A percentile compares a stretch with the other conserved stretches of the same genome.
Evolutionary conservation across 208 protist genomes (phyloP).

Genomic region (Borovskyia barvae): DNA sequence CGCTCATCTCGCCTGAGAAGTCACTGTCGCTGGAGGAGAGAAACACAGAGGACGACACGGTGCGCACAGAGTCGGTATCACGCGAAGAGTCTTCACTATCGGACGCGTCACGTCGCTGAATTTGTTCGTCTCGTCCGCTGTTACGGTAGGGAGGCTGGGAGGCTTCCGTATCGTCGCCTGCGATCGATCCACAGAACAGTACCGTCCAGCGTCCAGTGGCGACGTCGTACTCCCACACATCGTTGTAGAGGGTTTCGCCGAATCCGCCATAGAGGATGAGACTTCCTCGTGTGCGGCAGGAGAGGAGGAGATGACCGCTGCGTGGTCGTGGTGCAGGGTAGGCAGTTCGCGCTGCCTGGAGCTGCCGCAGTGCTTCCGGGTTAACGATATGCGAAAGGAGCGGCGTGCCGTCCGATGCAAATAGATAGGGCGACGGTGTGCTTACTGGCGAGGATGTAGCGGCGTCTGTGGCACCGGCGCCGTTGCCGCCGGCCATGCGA

Average conservation of each 20-base stretch:
- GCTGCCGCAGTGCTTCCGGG: conserved; percentile 4
- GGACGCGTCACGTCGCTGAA: too few species aligned
- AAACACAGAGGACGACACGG: background rate
- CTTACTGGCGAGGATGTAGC: background rate
- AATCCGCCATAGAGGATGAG: conserved; percentile 59
- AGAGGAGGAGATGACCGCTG: conserved; percentile 57
- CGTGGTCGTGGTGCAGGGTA: conserved; percentile 32
- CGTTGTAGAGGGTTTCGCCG: conserved; percentile 40
- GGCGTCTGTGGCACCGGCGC: background rate
- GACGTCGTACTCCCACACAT: conserved; percentile 58
- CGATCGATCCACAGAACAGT: conserved; percentile 21
- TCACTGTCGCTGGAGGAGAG: background rate
- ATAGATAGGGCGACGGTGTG: background rate
- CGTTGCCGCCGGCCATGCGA: background rate
- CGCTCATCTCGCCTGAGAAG: background rate
- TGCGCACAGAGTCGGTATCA: too few species aligned
- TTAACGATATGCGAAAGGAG: conserved; percentile 11
- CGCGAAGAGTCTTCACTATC: too few species aligned
- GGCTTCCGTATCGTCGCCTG: background rate
- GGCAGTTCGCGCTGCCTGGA: conserved; percentile 17
- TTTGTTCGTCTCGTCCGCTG: too few species aligned
- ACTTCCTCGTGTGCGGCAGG: conserved; percentile 24
- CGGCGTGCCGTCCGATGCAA: conserved; percentile 10
- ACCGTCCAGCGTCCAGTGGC: conserved; percentile 35
- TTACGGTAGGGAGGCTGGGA: background rate